Percentiles rank a stretch among this genome's conserved stretches.
Evolutionary conservation across 2,329 filamentous ascomycete genomes (phyloP).

Genomic region (Laburnicola sp.): DNA sequence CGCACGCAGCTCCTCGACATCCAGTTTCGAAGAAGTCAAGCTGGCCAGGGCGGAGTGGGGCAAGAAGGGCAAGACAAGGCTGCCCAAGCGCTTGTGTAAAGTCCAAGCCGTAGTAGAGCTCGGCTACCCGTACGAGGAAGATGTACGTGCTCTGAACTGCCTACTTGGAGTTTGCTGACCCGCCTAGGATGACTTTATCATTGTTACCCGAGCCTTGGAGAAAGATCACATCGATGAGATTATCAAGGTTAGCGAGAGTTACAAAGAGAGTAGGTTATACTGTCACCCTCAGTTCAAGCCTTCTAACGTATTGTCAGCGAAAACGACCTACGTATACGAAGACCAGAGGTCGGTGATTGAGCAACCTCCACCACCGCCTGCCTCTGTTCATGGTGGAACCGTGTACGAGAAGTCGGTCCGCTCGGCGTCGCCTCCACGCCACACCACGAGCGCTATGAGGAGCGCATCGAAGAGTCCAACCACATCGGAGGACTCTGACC

Average conservation of each 20-base stretch:
- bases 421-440: slow-evolving; percentile 36
- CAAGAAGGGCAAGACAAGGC: slow-evolving; percentile 82
- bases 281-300: not conserved
- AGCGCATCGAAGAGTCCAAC: slow-evolving; percentile 52
- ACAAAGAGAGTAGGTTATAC: slow-evolving; percentile 53
- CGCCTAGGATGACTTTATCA: slow-evolving; percentile 71
- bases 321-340: slow-evolving; percentile 44
- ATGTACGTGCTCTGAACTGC: slow-evolving; percentile 58
- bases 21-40: slow-evolving; percentile 47
- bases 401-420: slow-evolving; percentile 40
- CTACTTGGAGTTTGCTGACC: slow-evolving; percentile 30
- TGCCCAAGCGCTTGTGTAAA: slow-evolving; percentile 78
- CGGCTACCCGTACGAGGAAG: slow-evolving; percentile 83
- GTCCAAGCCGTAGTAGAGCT: slow-evolving; percentile 80
- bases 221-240: slow-evolving; percentile 92
- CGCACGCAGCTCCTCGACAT: slow-evolving; percentile 44
- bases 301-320: slow-evolving; percentile 26
- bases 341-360: slow-evolving; percentile 23
- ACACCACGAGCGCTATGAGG: slow-evolving; percentile 42
- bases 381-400: slow-evolving; percentile 21
- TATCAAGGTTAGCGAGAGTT: slow-evolving; percentile 78
- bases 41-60: slow-evolving; percentile 41
- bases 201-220: slow-evolving; percentile 81
- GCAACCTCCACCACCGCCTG: slow-evolving; percentile 19
- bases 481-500: slow-evolving; percentile 50